Percentiles rank a stretch among this genome's conserved stretches.
These are phyloP conservation scores for Anthracocystis setariae DNA, from an alignment of 1,284 basidiomycete species.

Conservation along the genomic window DNA sequence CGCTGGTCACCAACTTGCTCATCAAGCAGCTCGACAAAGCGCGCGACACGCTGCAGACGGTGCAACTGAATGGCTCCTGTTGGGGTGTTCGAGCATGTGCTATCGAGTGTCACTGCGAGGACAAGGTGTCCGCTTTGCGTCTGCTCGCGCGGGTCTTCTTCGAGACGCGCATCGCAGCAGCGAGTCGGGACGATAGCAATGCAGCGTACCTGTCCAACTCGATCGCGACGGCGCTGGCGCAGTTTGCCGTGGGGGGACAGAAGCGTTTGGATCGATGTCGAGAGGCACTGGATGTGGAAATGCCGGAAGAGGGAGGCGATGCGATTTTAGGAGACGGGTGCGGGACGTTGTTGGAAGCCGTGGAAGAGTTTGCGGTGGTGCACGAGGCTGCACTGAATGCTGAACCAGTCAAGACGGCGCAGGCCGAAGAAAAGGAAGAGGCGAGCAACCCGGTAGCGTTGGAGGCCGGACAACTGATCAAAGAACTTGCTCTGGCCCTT, in stretches of 20 bases:
- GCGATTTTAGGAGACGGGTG: conserved; percentile 20
- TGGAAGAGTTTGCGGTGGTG: conserved; percentile 43
- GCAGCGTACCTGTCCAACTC: conserved; percentile 50
- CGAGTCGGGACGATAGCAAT: conserved; percentile 25
- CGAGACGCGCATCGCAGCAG: conserved; percentile 25
- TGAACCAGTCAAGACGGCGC: conserved; percentile 73
- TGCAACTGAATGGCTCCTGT: conserved; percentile 18
- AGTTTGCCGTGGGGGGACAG: conserved; percentile 33
- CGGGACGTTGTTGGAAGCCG: conserved; percentile 31
- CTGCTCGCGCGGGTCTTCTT: conserved; percentile 34
- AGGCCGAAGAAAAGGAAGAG: conserved; percentile 71
- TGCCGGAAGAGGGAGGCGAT: background rate
- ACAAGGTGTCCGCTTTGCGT: conserved; percentile 8
- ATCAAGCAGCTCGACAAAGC: conserved; percentile 46
- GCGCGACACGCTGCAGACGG: conserved; percentile 15
- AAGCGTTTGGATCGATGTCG: conserved; percentile 7
- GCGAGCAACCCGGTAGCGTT: conserved; percentile 15
- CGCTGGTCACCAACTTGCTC: conserved; percentile 41
- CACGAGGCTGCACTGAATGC: conserved; percentile 29
- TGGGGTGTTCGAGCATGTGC: conserved; percentile 25
- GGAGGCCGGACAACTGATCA: conserved; percentile 44
- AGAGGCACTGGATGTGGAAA: conserved; percentile 15
- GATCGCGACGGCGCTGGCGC: conserved; percentile 44
- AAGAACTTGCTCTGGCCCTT: conserved; percentile 35
- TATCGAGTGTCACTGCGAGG: conserved; percentile 15